phyloP scores from a whole-genome alignment of 805 yeast genomes.

The Kluyveromyces starmeri region DNA sequence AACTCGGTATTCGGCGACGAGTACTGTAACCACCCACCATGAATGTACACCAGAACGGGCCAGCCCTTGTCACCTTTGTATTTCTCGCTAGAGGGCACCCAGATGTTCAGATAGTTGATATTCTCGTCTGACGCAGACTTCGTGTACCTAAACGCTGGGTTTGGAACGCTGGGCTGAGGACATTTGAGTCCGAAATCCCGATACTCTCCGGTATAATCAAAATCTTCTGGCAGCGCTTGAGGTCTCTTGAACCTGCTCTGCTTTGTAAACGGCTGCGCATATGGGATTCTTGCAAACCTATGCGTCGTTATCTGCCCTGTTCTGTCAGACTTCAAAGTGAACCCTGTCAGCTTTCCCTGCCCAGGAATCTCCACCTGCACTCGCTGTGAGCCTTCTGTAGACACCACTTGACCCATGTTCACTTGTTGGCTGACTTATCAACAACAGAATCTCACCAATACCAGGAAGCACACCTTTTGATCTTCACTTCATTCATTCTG shows the following conservation, averaged over 20 bases:
- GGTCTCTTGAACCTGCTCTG: conserved; percentile 30
- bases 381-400: conserved; percentile 13
- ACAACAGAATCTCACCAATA: no score
- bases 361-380: conserved; percentile 15
- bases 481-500: no score
- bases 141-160: conserved; percentile 19
- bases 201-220: conserved; percentile 34
- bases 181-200: conserved; percentile 28
- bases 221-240: conserved; percentile 25
- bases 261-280: conserved; percentile 28
- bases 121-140: conserved; percentile 21
- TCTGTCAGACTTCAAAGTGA: conserved; percentile 13
- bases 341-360: conserved; percentile 27
- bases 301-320: conserved; percentile 10
- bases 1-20: conserved; percentile 24
- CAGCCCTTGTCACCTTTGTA: conserved; percentile 31
- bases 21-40: conserved; percentile 38
- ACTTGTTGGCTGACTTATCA: no score
- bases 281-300: conserved; percentile 29
- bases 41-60: conserved; percentile 35
- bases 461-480: no score
- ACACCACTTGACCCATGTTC: conserved; percentile 1
- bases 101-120: conserved; percentile 31
- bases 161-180: conserved; percentile 32
- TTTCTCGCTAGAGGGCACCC: conserved; percentile 30